phyloP scores from a whole-genome alignment of 768 basidiomycete species.

The Suillus clintonianus region DNA sequence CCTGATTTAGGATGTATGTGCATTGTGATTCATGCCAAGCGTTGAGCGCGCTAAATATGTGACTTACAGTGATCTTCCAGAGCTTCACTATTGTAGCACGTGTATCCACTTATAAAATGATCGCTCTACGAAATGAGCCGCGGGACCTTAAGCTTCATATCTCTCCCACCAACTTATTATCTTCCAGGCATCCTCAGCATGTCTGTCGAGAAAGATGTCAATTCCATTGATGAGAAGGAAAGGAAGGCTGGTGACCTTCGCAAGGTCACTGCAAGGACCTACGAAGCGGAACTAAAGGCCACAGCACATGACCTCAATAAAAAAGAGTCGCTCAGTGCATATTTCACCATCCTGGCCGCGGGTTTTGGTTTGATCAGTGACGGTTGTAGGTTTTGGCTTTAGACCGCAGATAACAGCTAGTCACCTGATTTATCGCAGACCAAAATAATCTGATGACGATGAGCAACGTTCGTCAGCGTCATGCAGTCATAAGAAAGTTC shows the following conservation, averaged over 20 bases:
- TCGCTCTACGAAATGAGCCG: background rate
- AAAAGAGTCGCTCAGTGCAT: constrained; percentile 53
- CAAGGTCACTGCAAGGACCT: constrained; percentile 23
- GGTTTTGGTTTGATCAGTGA: constrained; percentile 69
- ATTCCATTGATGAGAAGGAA: constrained; percentile 8
- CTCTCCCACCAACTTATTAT: background rate
- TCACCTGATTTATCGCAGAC: constrained; percentile 38
- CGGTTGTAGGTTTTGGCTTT: constrained; percentile 44
- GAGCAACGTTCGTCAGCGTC: constrained; percentile 48
- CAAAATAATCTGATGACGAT: constrained; percentile 75
- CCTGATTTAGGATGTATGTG: background rate
- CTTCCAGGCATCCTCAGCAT: constrained; percentile 11
- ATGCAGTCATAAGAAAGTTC: background rate
- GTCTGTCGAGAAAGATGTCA: constrained; percentile 20
- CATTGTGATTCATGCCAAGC: background rate
- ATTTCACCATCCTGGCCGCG: constrained; percentile 64
- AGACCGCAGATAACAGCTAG: background rate
- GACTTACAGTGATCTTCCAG: background rate
- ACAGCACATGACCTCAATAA: constrained; percentile 23
- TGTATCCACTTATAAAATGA: constrained; percentile 28
- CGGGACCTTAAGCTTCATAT: background rate
- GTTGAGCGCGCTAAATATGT: constrained; percentile 9
- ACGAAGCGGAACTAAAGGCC: constrained; percentile 23
- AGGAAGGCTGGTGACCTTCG: constrained; percentile 10
- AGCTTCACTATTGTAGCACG: constrained; percentile 17